A percentile compares a stretch with the other conserved stretches of the same genome.
phyloP scores from a whole-genome alignment of 305 asterid species.

The Solanum hybrid region DNA sequence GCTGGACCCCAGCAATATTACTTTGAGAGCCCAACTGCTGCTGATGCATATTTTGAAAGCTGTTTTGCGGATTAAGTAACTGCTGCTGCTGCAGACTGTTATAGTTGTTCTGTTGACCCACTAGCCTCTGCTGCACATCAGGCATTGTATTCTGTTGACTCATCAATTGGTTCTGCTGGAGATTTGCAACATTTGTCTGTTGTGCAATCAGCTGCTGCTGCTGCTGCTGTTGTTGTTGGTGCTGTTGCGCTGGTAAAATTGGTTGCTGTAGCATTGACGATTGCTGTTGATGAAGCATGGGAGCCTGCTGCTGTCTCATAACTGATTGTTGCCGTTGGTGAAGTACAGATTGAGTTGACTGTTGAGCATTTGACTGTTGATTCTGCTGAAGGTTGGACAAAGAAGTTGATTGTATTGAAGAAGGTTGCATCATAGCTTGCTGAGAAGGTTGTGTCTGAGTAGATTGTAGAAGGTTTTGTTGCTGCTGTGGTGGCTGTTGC shows the following conservation, averaged over 20 bases:
- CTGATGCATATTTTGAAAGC: constrained; percentile 53
- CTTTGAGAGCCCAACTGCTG: constrained; percentile 57
- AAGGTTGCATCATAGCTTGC: constrained; percentile 74
- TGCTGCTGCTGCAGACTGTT: constrained; percentile 51
- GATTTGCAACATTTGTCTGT: constrained; percentile 51
- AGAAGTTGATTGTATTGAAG: constrained; percentile 59
- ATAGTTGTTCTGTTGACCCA: constrained; percentile 52
- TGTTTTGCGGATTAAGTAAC: constrained; percentile 57
- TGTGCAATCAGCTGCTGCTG: constrained; percentile 44
- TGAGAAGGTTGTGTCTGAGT: constrained; percentile 79
- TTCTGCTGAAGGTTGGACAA: constrained; percentile 62
- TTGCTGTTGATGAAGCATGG: constrained; percentile 66
- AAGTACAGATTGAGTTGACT: constrained; percentile 62
- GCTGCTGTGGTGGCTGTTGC: constrained; percentile 36
- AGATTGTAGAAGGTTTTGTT: constrained; percentile 49
- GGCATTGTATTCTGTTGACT: constrained; percentile 59
- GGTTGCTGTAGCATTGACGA: constrained; percentile 50
- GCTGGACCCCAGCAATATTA: constrained; percentile 65
- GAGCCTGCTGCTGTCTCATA: constrained; percentile 71
- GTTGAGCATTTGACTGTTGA: constrained; percentile 67
- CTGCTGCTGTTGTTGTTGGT: constrained; percentile 25
- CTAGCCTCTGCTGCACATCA: constrained; percentile 56
- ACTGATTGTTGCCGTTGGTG: constrained; percentile 83
- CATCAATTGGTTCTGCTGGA: constrained; percentile 69
- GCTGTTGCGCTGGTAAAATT: constrained; percentile 54